Evolutionary conservation across 1,284 basidiomycete species (phyloP), one percentile per base, ranked within the genome.

Genomic region (Ustilago lituana): DNA sequence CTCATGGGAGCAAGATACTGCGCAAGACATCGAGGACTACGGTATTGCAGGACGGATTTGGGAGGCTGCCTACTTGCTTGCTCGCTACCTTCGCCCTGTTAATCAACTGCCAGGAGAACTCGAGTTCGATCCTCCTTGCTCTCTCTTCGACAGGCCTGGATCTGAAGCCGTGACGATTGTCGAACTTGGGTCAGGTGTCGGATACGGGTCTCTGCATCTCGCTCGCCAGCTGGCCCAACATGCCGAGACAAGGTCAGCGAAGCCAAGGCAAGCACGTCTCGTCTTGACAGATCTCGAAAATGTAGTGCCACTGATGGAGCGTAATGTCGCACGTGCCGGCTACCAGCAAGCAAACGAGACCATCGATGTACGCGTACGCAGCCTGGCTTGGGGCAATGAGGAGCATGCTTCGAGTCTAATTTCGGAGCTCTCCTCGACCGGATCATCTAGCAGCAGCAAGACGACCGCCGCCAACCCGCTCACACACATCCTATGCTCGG

Each of bases 11-110:
- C 49, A 63, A 43, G 80, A 82, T 37, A 73, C 62, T 4, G 47
- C 55, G 11, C 58, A 69, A 9, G 79, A 80, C 48, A 82, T 82
- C 44, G 60, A 66, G 11, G 24, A 46, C n/a, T 82, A 56, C 20
- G 80, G 80, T 6, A 82, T 82, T 12, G 80, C 80, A 14, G 79
- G 79, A 2, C 57, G 79, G 3, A 76, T 80, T 20, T 82, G 80
- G 76, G 80, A 82, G 46, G 78, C 80, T 0, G 78, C 76, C 14
- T 80, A 76, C 37, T 36, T 79, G 26, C 54, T 78, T 1, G 51
- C 57, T 26, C 53, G 50, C 33, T 82, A 81, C 49, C 52, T 81
- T 11, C 37, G 53, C 2, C 60, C 68, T 11, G 32, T 53, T 11
- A 19, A n/a, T 15, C 5, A 39, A 22, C 8, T 11, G 0, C 12